Base-by-base conservation (phyloP, 2,329 filamentous ascomycete genomes). In the Lachnellula subtilissima region DNA sequence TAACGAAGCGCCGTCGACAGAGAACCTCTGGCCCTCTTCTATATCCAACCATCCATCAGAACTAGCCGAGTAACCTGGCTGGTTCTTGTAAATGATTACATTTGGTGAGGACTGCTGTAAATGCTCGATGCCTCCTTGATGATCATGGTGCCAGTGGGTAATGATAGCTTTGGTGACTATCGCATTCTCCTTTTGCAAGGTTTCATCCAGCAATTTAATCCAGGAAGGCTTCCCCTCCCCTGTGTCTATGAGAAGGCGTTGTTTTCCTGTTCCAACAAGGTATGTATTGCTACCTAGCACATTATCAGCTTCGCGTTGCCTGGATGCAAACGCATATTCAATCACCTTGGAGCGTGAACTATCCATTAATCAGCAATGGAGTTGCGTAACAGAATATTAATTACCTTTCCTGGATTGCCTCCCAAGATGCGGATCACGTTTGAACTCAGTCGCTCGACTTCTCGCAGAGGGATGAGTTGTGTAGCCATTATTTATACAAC, bases 111-210 rank as follows among this genome's bases (percentile, higher is more conserved):
- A 69, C 14, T 74, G 71, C 17, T 85, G 75, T 1, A 97, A 76
- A 65, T 95, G 85, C 2, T 74, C 70, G 23, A 97, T 81, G 7
- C 94, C 94, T 23, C 85, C 83, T 6, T 86, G 80, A 69, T 99
- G 94, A 68, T 99, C 94, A 43, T 76, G 81, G 69, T 99, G 94
- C 91, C 92, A 96, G 71, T 99, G 94, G 0, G 92, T 95, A 49
- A 99, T 77, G 22, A 99, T 77, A 0, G 86, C 85, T 17, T 78
- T 75, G n/a, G 83, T 77, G 23, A 97, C 76, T 0, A 77, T 81
- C 19, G 87, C 87, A 23, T 85, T 79, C 69, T 96, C 89, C 23
- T 83, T 74, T 6, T 76, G 71, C 2, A 97, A 78, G 0, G 86
- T 82, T 4, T 77, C 73, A 61, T 82, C 80, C 37, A 99, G 73